Conservation (phyloP, 257 asterid species). For the Solanum sparsipilum region DNA sequence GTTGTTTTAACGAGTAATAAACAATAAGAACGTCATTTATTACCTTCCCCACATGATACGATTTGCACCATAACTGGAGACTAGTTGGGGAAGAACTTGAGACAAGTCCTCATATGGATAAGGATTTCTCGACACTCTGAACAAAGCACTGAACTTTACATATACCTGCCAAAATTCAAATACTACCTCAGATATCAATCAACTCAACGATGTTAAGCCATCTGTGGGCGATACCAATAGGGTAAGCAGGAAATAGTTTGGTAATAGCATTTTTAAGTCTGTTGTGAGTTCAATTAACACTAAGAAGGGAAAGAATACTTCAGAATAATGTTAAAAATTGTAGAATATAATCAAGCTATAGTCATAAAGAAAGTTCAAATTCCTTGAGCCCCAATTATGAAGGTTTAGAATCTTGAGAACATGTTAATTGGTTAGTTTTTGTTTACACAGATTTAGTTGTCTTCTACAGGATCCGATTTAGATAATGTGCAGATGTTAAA, state of each 20-base stretch:
- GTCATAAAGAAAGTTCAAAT: not conserved
- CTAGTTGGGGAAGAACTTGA: constrained; percentile 28
- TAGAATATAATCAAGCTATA: too few species aligned
- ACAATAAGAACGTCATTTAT: not conserved
- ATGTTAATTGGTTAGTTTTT: not conserved
- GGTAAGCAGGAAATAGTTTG: not conserved
- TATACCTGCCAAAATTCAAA: constrained; percentile 35
- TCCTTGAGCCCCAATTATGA: not conserved
- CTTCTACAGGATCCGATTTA: not conserved
- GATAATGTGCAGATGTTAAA: not conserved
- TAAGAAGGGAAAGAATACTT: too few species aligned
- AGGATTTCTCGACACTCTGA: constrained; percentile 58
- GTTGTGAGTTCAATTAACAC: not conserved
- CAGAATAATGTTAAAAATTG: too few species aligned
- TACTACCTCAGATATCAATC: not conserved
- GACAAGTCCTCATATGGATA: constrained; percentile 57
- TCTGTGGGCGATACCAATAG: not conserved
- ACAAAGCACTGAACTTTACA: constrained; percentile 64
- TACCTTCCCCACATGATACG: constrained; percentile 95
- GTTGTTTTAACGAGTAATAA: not conserved
- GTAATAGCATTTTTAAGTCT: not conserved
- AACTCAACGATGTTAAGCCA: not conserved
- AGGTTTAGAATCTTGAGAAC: not conserved
- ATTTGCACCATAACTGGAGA: constrained; percentile 65
- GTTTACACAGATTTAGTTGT: not conserved